A percentile compares a stretch with the other conserved stretches of the same genome.
Evolutionary conservation across 2,329 filamentous ascomycete species (phyloP).

Genomic region (Keithomyces neogunnii): DNA sequence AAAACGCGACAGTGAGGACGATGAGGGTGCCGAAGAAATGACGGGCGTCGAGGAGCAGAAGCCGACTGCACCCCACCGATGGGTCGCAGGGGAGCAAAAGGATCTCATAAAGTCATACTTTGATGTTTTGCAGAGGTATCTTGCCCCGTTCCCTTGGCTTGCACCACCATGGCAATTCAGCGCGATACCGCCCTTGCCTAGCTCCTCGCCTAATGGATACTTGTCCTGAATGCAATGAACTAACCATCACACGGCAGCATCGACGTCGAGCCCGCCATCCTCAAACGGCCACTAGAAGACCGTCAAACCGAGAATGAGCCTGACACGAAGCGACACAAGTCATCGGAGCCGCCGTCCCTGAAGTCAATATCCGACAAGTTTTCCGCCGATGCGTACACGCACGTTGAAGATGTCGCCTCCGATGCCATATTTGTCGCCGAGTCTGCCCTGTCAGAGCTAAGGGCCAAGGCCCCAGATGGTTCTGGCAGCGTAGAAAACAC

Average conservation of each 20-base stretch:
- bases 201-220: neutral
- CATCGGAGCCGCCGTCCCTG: slow-evolving; percentile 32
- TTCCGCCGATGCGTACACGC: slow-evolving; percentile 41
- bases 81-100: slow-evolving; percentile 21
- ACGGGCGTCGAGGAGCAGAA: slow-evolving; percentile 17
- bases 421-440: slow-evolving; percentile 44
- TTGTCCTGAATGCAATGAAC: slow-evolving; percentile 9
- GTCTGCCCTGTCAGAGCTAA: slow-evolving; percentile 39
- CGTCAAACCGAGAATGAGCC: slow-evolving; percentile 38
- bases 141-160: slow-evolving; percentile 5
- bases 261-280: slow-evolving; percentile 45
- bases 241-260: slow-evolving; percentile 33
- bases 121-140: slow-evolving; percentile 30
- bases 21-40: slow-evolving; percentile 22
- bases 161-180: neutral
- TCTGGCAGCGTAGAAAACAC: slow-evolving; percentile 21
- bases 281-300: slow-evolving; percentile 44
- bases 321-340: slow-evolving; percentile 52
- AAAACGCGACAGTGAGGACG: slow-evolving; percentile 47
- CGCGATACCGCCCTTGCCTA: neutral
- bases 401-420: slow-evolving; percentile 56
- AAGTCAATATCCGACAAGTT: slow-evolving; percentile 47
- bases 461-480: slow-evolving; percentile 21
- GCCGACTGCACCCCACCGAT: slow-evolving; percentile 13
- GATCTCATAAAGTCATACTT: slow-evolving; percentile 30